Base-by-base conservation (phyloP, 2,329 filamentous ascomycete genomes). In the Trichophyton rubrum region DNA sequence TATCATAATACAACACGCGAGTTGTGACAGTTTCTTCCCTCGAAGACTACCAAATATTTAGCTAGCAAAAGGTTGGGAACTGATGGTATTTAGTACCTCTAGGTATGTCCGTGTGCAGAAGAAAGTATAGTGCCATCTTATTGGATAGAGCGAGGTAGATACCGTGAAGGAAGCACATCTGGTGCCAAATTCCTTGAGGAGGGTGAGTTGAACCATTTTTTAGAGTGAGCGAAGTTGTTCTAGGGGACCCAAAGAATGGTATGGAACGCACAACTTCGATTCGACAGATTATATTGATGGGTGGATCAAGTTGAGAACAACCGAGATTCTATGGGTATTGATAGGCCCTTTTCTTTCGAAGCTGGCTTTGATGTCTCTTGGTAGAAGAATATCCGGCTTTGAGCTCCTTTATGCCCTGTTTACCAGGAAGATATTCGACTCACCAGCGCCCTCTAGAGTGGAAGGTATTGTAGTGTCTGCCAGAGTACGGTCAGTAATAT, bases 141-240 rank as follows among this genome's bases (percentile, higher is more conserved):
- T 35, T 20, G 63, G 61, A 58, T 64, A 53, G 60, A 9, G 20
- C 8, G 17, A 15, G 1, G 3, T 3, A 2, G 41, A 56, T 9
- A 9, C 7, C 7, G 60, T 65, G 22, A 66, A 63, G 22, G 62
- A 62, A 15, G 66, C 66, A 3, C 62, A 64, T 57, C 30, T 67
- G 8, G 61, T 67, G 2, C 64, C 33, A 62, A 5, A 64, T 62
- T 35, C 53, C 38, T 45, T 59, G 63, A 7, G 53, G 13, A 17
- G 17, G 33, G 40, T n/a, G 33, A 9, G 22, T 30, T 40, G 8
- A 13, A 17, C 3, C 7, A 20, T 20, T 20, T 57, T 9, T 57
- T 57, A 30, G 33, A 6, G n/a, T 13, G 2, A 17, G 11, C 2
- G 55, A 57, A n/a, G 17, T 41, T 13, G 33, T 20, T 30, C 5